Conservation (phyloP, 176 grass and related monocot species). For the Aegilops longissima region DNA sequence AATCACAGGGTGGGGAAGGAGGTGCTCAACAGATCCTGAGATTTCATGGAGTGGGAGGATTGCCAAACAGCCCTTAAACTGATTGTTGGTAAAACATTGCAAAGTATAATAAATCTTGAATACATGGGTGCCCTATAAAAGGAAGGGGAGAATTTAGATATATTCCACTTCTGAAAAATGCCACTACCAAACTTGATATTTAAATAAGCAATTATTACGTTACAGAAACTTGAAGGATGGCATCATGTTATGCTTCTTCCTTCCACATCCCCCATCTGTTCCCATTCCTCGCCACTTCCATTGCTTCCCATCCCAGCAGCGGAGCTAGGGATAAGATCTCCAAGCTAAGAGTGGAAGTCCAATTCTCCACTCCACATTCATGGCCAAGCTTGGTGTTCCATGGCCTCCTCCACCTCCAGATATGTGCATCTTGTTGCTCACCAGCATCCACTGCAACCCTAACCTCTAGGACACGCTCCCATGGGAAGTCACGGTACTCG, state of each 20-base stretch:
- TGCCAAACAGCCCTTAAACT: background rate
- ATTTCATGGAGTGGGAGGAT: no score
- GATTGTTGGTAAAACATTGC: background rate
- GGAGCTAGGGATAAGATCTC: background rate
- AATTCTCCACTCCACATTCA: background rate
- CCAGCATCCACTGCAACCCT: background rate
- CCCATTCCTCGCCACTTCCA: background rate
- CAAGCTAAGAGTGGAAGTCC: background rate
- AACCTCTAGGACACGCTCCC: background rate
- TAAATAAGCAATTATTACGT: background rate
- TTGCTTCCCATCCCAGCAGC: background rate
- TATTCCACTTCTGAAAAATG: background rate
- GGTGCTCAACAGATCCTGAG: no score
- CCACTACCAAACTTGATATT: background rate
- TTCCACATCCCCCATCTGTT: background rate
- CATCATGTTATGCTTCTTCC: background rate
- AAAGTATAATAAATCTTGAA: background rate
- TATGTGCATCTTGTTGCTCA: background rate
- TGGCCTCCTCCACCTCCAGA: background rate
- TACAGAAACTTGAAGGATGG: background rate
- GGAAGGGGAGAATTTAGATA: background rate
- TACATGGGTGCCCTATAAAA: background rate
- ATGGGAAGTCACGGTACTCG: background rate
- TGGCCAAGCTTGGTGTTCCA: conserved; percentile 7
- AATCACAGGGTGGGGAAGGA: no score